Base-by-base conservation (phyloP, 768 basidiomycete genomes). In the Pleurotus ostreatus region DNA sequence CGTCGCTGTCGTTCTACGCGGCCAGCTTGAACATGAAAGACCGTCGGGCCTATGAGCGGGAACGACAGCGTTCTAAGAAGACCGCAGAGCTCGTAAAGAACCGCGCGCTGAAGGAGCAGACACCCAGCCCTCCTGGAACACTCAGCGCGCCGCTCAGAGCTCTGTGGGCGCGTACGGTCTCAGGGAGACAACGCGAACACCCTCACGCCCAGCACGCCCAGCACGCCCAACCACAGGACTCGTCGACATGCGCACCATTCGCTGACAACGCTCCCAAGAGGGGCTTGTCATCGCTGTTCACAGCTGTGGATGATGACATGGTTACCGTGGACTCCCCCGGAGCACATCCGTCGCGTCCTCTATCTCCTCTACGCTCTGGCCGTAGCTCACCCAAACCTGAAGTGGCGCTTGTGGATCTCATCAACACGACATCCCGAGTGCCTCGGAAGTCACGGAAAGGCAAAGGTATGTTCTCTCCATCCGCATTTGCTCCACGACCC, bases 1-100 rank as follows among this genome's bases (percentile, higher is more conserved):
- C 51, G 13, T 53, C 51, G 5, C 41, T 53, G 39, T 53, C 51
- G 20, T 53, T 53, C 51, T 53, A 53, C 39, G 38, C 51, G 11
- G 51, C 51, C 22, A 53, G 39, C 39, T 23, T 53, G 38, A 64
- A 64, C 59, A 49, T 67, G 59, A 78, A 76, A 66, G 78, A 79
- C 60, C 56, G 70, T 41, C 76, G 79, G 12, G 76, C 77, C 7
- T 77, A 69, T 63, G 80, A 81, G 66, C 79, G 78, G 60, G 74
- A 77, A 52, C 64, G 80, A 48, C 77, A 81, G 66, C 70, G 74
- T 51, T 62, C 67, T 38, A 79, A 75, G 73, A 74, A 74, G 65
- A 71, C 75, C 25, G 71, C 70, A 16, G 76, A 76, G 53, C 59
- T 73, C 55, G 68, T 69, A 47, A 69, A 70, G 65, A 65, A 66